phyloP scores from a whole-genome alignment of 2,329 filamentous ascomycete genomes.

The Fusarium siculi region DNA sequence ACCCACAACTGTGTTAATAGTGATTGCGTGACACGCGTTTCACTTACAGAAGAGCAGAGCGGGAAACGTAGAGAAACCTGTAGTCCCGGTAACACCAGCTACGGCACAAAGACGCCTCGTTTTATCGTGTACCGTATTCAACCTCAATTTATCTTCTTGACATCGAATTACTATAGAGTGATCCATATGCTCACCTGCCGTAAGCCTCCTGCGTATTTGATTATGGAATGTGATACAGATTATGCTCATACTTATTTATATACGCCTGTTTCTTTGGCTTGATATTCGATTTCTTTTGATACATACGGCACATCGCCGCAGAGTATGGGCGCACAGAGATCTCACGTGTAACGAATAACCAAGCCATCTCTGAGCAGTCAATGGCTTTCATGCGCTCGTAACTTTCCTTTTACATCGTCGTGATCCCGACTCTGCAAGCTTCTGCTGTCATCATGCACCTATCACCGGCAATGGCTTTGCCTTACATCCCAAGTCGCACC shows the following conservation, averaged over 20 bases:
- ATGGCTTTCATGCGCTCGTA: background rate
- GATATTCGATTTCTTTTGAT: background rate
- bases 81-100: background rate
- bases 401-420: background rate
- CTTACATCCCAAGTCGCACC: constrained; percentile 1
- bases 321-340: background rate
- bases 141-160: background rate
- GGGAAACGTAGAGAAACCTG: constrained; percentile 10
- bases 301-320: background rate
- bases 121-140: background rate
- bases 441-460: constrained; percentile 14
- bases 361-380: background rate
- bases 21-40: constrained; percentile 24
- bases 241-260: background rate
- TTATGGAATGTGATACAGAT: constrained; percentile 6
- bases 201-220: background rate
- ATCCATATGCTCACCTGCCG: background rate
- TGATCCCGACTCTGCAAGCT: background rate
- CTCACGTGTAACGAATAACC: background rate
- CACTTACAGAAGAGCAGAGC: constrained; percentile 3
- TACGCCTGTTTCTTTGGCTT: background rate
- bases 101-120: background rate
- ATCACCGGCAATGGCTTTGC: constrained; percentile 23
- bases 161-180: background rate
- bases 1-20: background rate